phyloP scores from a whole-genome alignment of 1,139 yeast species.

The Saccharomyces hybrid region DNA sequence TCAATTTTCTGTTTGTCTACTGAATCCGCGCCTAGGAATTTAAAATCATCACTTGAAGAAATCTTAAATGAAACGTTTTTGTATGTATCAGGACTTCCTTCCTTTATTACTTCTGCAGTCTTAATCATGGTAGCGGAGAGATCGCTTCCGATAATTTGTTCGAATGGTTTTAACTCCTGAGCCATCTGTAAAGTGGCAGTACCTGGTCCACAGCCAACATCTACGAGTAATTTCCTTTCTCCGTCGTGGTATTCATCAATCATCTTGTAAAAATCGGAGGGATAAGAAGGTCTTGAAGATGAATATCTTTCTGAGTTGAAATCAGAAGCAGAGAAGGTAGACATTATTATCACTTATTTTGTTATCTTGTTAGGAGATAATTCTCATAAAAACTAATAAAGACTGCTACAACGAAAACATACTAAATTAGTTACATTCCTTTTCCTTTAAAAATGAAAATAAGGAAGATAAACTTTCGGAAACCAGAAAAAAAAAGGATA shows the following conservation, averaged over 20 bases:
- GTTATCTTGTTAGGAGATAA: neutral
- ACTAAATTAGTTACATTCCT: neutral
- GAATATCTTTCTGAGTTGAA: conserved; percentile 56
- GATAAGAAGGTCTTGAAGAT: conserved; percentile 61
- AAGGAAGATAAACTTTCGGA: neutral
- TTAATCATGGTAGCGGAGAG: conserved; percentile 57
- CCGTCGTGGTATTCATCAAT: conserved; percentile 39
- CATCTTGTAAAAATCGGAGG: conserved; percentile 42
- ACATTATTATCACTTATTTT: conserved; percentile 37
- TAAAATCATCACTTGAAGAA: conserved; percentile 34
- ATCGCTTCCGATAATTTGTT: conserved; percentile 58
- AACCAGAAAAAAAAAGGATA: neutral
- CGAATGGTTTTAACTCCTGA: conserved; percentile 32
- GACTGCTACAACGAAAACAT: neutral
- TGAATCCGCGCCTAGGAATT: conserved; percentile 10
- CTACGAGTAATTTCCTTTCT: conserved; percentile 41
- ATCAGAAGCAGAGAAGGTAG: conserved; percentile 53
- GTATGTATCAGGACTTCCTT: neutral
- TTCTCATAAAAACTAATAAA: neutral
- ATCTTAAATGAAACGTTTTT: conserved; percentile 13
- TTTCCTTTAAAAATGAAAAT: neutral
- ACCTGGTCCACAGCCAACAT: conserved; percentile 85
- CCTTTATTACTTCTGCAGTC: conserved; percentile 34
- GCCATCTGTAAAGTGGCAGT: conserved; percentile 56
- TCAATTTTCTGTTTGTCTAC: conserved; percentile 38